Evolutionary conservation across 169 alveolate species (phyloP).

Genomic region (Eimeria sp.): DNA sequence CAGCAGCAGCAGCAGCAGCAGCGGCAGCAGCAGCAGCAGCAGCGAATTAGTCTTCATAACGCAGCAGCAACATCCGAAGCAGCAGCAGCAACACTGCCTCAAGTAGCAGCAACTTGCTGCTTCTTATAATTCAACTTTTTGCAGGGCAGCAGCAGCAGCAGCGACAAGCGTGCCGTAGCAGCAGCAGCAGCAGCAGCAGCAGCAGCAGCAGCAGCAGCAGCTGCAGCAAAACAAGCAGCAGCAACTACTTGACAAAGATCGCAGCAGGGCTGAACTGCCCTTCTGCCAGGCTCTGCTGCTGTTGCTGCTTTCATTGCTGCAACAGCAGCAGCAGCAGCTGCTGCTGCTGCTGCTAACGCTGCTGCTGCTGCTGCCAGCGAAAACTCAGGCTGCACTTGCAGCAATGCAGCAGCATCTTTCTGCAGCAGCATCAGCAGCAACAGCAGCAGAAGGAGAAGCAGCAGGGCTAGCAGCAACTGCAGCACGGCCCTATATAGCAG

Average conservation of each 20-base stretch:
- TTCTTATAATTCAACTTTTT: background rate
- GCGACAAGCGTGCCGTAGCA: background rate
- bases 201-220: background rate
- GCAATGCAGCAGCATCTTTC: constrained; percentile 8
- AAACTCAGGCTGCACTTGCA: background rate
- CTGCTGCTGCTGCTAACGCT: constrained; percentile 12
- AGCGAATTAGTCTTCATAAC: background rate
- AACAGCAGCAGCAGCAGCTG: background rate
- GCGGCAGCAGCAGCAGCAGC: constrained; percentile 10
- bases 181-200: constrained; percentile 34
- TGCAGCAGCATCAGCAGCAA: constrained; percentile 10
- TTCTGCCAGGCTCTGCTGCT: background rate
- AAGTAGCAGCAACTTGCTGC: background rate
- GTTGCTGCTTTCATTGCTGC: too few species aligned
- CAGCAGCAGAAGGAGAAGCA: constrained; percentile 1
- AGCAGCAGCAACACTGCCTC: constrained; percentile 19
- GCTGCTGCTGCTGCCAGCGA: background rate
- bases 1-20: constrained; percentile 41
- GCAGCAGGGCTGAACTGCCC: background rate
- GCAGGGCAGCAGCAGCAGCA: constrained; percentile 35
- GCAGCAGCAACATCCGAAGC: constrained; percentile 17
- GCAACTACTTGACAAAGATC: background rate
- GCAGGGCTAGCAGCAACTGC: background rate
- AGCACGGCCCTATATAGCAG: too few species aligned
- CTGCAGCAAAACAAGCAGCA: background rate